Evolutionary conservation across 108 stramenopile species (phyloP), one percentile per base, ranked within the genome.

Genomic region (Cyclotella kingstonii): DNA sequence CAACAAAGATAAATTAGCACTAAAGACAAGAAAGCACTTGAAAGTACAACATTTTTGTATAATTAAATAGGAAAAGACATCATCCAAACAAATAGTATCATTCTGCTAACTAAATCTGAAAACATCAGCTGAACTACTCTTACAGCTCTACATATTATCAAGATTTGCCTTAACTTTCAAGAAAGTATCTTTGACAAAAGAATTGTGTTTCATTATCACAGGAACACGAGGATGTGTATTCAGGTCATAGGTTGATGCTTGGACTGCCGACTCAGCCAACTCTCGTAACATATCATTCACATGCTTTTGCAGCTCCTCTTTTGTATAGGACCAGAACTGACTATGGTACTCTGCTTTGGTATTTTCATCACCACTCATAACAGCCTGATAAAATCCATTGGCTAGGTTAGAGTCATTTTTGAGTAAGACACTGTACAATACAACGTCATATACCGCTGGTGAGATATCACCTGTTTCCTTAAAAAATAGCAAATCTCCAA

Each of bases 381-480:
- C 69, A 0, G 84, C 81, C 19, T 69, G 60, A 46, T 80, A 82
- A 39, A 82, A 76, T 35, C 21, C 62, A 28, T 75, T 47, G 17
- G 73, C 73, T 40, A 38, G 45, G 40, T 54, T 39, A 3, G 22
- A 28, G 39, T 65, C 64, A 23, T 52, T 65, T 43, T 58, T 63
- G 5, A 70, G 39, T 9, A 70, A 52, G 11, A 74, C 63, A 39
- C 66, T 58, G 48, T 81, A 82, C 4, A 85, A 64, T 2, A 80
- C 54, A 4, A 83, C 82, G 57, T 85, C 84, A 46, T 63, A 85
- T 0, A 83, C 82, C 44, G 81, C 73, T 18, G 72, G 60, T 18
- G 80, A 70, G 23, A 82, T 78, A 5, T 78, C 84, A 15, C 84
- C 84, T 14, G 73, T 79, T 9, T 85, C 81, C 41, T 75, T 71